These are phyloP conservation scores for Aspergillus carlsbadensis DNA, from an alignment of 495 filamentous ascomycete species.

Conservation along the genomic window DNA sequence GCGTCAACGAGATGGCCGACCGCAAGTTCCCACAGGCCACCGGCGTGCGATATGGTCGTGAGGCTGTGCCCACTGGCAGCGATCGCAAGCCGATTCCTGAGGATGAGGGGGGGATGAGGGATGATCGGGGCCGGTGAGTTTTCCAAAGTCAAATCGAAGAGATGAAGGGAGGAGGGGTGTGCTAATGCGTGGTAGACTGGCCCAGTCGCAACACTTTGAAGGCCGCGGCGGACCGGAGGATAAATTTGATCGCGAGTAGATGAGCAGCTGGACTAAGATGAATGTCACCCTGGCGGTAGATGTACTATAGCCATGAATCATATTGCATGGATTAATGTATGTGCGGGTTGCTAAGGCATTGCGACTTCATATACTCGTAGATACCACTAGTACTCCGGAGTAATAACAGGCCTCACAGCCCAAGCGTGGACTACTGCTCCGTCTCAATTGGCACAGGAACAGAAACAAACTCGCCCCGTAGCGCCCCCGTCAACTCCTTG, in stretches of 20 bases:
- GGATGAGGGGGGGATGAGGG: conserved; percentile 49
- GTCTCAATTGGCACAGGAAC: conserved; percentile 15
- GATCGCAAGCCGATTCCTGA: conserved; percentile 52
- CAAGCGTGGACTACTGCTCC: background rate
- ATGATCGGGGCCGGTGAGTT: conserved; percentile 43
- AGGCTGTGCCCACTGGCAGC: conserved; percentile 46
- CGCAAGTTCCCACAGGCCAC: conserved; percentile 40
- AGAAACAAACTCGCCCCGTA: conserved; percentile 24
- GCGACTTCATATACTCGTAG: no score
- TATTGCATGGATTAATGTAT: background rate
- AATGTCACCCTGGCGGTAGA: conserved; percentile 35
- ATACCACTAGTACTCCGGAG: no score
- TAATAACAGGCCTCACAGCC: no score
- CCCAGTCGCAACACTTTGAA: conserved; percentile 48
- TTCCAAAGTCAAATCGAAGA: background rate
- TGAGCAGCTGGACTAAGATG: conserved; percentile 1
- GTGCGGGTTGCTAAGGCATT: background rate
- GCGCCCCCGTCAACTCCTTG: conserved; percentile 14
- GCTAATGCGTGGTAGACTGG: conserved; percentile 25
- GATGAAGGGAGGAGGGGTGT: conserved; percentile 5
- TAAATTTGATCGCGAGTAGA: conserved; percentile 34
- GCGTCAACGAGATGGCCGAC: conserved; percentile 47
- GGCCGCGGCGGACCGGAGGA: conserved; percentile 53
- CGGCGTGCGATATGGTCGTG: conserved; percentile 45
- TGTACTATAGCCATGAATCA: background rate